These are phyloP conservation scores for Elasticomyces elasticus DNA, from an alignment of 495 filamentous ascomycete species.

Conservation along the genomic window DNA sequence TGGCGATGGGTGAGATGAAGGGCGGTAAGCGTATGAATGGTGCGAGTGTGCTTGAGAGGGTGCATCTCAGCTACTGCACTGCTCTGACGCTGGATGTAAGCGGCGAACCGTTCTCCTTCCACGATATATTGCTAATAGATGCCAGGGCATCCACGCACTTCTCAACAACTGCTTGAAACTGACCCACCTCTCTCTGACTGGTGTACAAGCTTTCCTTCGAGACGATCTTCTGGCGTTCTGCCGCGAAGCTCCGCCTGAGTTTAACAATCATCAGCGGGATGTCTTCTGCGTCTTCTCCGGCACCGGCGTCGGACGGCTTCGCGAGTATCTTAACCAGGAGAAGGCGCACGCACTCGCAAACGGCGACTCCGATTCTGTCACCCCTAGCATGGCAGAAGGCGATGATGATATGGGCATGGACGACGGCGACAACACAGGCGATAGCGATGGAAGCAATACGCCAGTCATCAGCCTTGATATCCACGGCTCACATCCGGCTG, in stretches of 20 bases:
- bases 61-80: slow-evolving; percentile 94
- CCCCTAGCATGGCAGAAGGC: slow-evolving; percentile 5
- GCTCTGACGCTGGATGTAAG: slow-evolving; percentile 69
- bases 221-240: slow-evolving; percentile 74
- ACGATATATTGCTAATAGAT: neutral
- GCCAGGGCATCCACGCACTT: slow-evolving; percentile 77
- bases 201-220: slow-evolving; percentile 72
- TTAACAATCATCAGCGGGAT: slow-evolving; percentile 86
- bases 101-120: neutral
- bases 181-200: slow-evolving; percentile 91
- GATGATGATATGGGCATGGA: slow-evolving; percentile 20
- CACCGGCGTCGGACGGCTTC: slow-evolving; percentile 65
- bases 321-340: slow-evolving; percentile 59
- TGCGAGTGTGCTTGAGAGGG: slow-evolving; percentile 66
- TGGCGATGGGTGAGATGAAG: slow-evolving; percentile 51
- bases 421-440: slow-evolving; percentile 9
- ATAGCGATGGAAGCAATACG: slow-evolving; percentile 12
- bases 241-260: slow-evolving; percentile 82
- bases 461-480: slow-evolving; percentile 15
- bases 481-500: slow-evolving; percentile 9
- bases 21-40: slow-evolving; percentile 37
- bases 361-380: neutral
- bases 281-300: slow-evolving; percentile 98
- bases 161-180: slow-evolving; percentile 85
- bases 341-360: slow-evolving; percentile 4